Conservation (phyloP, 2,329 filamentous ascomycete genomes). For the Elsinoe batatas region DNA sequence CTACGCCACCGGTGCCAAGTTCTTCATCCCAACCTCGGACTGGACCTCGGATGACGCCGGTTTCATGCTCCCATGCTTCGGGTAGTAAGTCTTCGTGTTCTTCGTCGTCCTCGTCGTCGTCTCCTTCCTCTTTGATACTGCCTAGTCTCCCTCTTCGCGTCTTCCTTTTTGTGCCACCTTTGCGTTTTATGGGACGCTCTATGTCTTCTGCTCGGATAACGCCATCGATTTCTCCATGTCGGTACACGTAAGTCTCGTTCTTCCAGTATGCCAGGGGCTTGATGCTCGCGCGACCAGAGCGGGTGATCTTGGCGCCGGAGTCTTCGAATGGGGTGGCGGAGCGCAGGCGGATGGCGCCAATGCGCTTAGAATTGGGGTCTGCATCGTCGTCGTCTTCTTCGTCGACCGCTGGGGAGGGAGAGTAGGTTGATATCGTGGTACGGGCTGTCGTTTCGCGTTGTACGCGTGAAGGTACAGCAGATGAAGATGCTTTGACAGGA, state of each 20-base stretch:
- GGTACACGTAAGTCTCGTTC: constrained; percentile 66
- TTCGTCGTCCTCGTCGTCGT: constrained; percentile 26
- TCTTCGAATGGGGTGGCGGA: constrained; percentile 35
- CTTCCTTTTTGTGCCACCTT: constrained; percentile 19
- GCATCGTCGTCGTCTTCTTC: constrained; percentile 16
- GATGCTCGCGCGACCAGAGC: constrained; percentile 69
- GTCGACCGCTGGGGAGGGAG: neutral
- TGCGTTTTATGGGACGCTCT: constrained; percentile 22
- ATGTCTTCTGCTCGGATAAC: constrained; percentile 65
- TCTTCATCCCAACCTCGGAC: constrained; percentile 47
- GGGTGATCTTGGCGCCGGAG: constrained; percentile 50
- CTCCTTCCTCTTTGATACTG: constrained; percentile 22
- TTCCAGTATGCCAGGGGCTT: constrained; percentile 78
- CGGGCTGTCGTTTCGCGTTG: neutral
- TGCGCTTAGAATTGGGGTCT: constrained; percentile 11
- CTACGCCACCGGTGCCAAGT: constrained; percentile 22
- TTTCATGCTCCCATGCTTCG: constrained; percentile 63
- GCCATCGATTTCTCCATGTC: constrained; percentile 61
- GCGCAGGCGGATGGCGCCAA: constrained; percentile 24
- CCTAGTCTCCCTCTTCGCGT: constrained; percentile 18
- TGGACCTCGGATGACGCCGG: constrained; percentile 54
- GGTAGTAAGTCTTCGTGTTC: constrained; percentile 45
- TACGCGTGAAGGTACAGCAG: neutral
- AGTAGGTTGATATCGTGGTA: neutral
- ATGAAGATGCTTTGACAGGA: neutral